phyloP scores from a whole-genome alignment of 805 yeast genomes.

The Naumovozyma castellii region DNA sequence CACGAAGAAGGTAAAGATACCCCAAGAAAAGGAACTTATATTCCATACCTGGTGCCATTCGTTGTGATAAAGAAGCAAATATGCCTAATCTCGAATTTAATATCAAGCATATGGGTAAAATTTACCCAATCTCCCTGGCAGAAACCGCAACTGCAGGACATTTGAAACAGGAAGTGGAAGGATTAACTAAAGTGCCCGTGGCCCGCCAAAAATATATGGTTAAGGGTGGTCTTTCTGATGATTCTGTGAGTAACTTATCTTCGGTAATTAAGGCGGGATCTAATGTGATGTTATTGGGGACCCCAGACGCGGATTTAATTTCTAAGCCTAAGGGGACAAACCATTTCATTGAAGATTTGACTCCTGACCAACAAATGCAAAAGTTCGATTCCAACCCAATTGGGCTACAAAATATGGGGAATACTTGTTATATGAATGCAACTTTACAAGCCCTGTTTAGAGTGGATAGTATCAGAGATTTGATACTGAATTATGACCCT shows the following conservation, averaged over 20 bases:
- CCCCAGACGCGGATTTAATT: constrained; percentile 59
- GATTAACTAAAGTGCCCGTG: constrained; percentile 72
- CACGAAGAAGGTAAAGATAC: too few species aligned
- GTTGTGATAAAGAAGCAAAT: too few species aligned
- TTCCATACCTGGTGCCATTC: too few species aligned
- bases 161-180: constrained; percentile 58
- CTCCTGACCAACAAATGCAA: constrained; percentile 28
- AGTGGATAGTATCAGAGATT: constrained; percentile 59
- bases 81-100: constrained; percentile 10
- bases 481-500: constrained; percentile 46
- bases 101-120: constrained; percentile 63
- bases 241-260: constrained; percentile 34
- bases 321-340: constrained; percentile 44
- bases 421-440: constrained; percentile 90
- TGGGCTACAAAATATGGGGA: constrained; percentile 89
- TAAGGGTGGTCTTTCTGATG: constrained; percentile 79
- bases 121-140: constrained; percentile 38
- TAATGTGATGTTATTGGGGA: constrained; percentile 80
- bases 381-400: constrained; percentile 55
- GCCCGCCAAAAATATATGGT: constrained; percentile 84
- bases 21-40: too few species aligned
- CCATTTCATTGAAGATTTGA: constrained; percentile 63
- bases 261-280: constrained; percentile 55
- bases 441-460: constrained; percentile 80
- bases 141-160: constrained; percentile 37